Conservation (phyloP, 176 grass and related monocot species). For the Puccinellia tenuiflora region DNA sequence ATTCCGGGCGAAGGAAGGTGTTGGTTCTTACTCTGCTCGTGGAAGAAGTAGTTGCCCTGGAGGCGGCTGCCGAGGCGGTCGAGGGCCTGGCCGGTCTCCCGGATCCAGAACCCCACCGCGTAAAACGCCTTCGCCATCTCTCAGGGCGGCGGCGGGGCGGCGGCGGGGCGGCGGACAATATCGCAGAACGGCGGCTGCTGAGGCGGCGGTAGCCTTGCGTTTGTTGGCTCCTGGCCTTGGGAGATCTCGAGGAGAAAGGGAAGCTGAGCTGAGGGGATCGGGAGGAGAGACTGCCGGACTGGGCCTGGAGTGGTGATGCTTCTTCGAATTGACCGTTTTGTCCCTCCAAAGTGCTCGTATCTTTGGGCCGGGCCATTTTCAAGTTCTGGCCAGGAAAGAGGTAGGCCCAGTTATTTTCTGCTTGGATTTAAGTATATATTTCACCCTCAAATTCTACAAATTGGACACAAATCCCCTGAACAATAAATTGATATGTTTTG, state of each 20-base stretch:
- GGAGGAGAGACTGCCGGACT: not conserved
- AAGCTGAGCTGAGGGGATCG: not conserved
- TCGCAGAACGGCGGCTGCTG: conserved; percentile 3
- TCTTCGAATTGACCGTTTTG: conserved; percentile 17
- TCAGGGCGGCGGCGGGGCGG: not conserved
- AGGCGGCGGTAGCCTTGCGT: not conserved
- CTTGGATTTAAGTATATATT: too few species aligned
- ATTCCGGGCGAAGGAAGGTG: not conserved
- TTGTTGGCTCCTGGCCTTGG: conserved; percentile 23
- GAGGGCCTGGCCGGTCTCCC: conserved; percentile 91
- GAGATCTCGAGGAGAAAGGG: conserved; percentile 30
- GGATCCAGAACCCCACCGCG: conserved; percentile 95
- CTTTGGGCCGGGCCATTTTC: not conserved
- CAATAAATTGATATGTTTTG: too few species aligned
- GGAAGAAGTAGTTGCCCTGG: conserved; percentile 96
- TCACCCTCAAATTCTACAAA: too few species aligned
- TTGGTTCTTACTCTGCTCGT: conserved; percentile 70
- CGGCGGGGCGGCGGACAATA: not conserved
- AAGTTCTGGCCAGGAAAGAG: too few species aligned
- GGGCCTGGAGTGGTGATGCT: conserved; percentile 16
- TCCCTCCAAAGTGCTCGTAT: not conserved
- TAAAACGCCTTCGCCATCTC: conserved; percentile 86
- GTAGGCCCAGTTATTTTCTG: too few species aligned
- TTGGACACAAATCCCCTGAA: too few species aligned
- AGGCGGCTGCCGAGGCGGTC: conserved; percentile 90